These are phyloP conservation scores for Epichloe uncinata DNA, from an alignment of 2,329 filamentous ascomycete species.

Conservation along the genomic window DNA sequence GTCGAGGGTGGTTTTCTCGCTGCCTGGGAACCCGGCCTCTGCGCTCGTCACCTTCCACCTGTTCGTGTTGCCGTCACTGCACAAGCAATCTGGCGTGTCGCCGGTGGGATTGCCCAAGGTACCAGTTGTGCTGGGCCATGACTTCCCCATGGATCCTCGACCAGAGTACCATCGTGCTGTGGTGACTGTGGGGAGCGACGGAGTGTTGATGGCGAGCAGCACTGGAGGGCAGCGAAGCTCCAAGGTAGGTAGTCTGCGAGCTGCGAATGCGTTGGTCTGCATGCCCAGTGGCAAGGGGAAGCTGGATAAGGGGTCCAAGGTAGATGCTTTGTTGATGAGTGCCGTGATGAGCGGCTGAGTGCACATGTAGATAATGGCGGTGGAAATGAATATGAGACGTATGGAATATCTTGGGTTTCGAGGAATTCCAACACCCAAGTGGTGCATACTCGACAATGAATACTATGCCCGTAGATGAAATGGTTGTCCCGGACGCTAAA, in stretches of 20 bases:
- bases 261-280: conserved; percentile 76
- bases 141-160: conserved; percentile 62
- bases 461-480: background rate
- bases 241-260: conserved; percentile 73
- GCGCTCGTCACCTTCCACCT: conserved; percentile 88
- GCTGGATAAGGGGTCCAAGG: conserved; percentile 54
- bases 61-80: conserved; percentile 80
- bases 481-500: background rate
- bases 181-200: conserved; percentile 52
- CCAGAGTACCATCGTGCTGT: conserved; percentile 86
- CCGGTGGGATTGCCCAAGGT: conserved; percentile 59
- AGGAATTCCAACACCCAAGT: too few species aligned
- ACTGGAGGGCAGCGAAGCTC: conserved; percentile 88
- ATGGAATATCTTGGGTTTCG: background rate
- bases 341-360: conserved; percentile 16
- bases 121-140: conserved; percentile 56
- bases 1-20: conserved; percentile 66
- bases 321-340: conserved; percentile 72
- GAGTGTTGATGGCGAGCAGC: conserved; percentile 58
- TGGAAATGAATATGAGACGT: background rate
- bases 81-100: conserved; percentile 57
- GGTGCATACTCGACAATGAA: too few species aligned
- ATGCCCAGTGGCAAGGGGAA: conserved; percentile 52
- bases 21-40: conserved; percentile 89
- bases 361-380: background rate